Conservation (phyloP, 495 filamentous ascomycete genomes). For the Xylaria acuta region DNA sequence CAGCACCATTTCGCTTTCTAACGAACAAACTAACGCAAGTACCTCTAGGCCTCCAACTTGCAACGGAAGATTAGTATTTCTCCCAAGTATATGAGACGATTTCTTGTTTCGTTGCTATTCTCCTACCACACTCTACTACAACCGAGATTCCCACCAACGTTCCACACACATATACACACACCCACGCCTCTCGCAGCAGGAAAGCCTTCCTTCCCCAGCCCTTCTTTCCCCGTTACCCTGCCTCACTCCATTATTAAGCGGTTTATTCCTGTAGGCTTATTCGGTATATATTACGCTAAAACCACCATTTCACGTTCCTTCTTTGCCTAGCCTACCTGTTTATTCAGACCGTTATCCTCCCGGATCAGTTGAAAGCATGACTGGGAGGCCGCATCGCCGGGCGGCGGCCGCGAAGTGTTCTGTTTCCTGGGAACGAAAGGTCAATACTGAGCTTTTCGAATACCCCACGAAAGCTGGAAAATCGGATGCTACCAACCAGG, state of each 20-base stretch:
- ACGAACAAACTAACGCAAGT: not conserved
- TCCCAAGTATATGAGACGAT: not conserved
- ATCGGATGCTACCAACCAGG: too few relatives aligned
- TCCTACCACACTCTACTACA: not conserved
- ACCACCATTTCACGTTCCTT: not conserved
- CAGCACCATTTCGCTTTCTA: not conserved
- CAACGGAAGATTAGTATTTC: not conserved
- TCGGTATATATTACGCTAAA: not conserved
- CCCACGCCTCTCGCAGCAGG: not conserved
- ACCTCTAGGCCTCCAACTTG: not conserved
- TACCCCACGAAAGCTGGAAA: not conserved
- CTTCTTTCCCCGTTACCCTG: not conserved
- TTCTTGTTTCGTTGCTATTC: not conserved
- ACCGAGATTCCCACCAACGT: not conserved
- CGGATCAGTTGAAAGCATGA: not conserved
- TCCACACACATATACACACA: not conserved
- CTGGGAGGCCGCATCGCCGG: not conserved
- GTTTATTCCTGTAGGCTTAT: not conserved
- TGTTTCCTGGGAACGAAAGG: not conserved
- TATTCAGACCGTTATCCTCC: not conserved
- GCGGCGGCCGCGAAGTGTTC: not conserved
- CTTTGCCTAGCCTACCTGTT: not conserved
- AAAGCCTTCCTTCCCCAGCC: not conserved
- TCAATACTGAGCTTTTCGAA: conserved; percentile 17
- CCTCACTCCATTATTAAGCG: not conserved